Conservation (phyloP, 2,329 filamentous ascomycete species). For the Myriangium duriaei region DNA sequence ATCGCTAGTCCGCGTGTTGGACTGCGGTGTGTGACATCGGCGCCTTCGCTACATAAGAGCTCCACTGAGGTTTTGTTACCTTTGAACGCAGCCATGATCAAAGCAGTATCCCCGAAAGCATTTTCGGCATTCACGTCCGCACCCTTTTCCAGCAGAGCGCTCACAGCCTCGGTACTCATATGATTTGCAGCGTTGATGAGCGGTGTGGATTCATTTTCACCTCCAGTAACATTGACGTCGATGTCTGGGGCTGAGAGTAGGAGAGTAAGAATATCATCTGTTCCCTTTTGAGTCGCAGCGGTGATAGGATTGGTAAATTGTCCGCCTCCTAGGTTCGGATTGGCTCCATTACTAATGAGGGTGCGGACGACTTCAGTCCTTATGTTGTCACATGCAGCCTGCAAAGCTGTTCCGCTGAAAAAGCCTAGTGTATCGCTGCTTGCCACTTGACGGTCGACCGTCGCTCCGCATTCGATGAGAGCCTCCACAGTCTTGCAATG, state of each 20-base stretch:
- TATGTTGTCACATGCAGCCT: conserved; percentile 10
- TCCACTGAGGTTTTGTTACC: neutral
- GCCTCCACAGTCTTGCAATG: conserved; percentile 1
- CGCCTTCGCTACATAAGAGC: conserved; percentile 1
- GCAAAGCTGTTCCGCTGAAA: conserved; percentile 8
- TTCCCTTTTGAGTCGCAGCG: conserved; percentile 5
- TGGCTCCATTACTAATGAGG: conserved; percentile 2
- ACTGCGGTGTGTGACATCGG: conserved; percentile 5
- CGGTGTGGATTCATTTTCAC: conserved; percentile 5
- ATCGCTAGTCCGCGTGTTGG: neutral
- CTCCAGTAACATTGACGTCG: conserved; percentile 9
- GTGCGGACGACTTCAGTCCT: neutral
- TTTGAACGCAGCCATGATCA: conserved; percentile 1
- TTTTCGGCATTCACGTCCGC: conserved; percentile 6
- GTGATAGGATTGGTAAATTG: conserved; percentile 9
- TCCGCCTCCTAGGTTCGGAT: conserved; percentile 10
- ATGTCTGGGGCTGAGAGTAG: conserved; percentile 3
- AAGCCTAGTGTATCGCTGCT: conserved; percentile 7
- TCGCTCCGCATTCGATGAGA: conserved; percentile 3
- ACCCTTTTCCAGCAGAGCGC: conserved; percentile 4
- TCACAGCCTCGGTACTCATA: conserved; percentile 7
- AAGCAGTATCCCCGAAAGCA: neutral
- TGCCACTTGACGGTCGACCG: conserved; percentile 1
- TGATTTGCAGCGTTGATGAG: conserved; percentile 8
- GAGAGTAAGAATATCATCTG: conserved; percentile 7